Conservation (phyloP, 1,284 basidiomycete species). For the Puccinia horiana region DNA sequence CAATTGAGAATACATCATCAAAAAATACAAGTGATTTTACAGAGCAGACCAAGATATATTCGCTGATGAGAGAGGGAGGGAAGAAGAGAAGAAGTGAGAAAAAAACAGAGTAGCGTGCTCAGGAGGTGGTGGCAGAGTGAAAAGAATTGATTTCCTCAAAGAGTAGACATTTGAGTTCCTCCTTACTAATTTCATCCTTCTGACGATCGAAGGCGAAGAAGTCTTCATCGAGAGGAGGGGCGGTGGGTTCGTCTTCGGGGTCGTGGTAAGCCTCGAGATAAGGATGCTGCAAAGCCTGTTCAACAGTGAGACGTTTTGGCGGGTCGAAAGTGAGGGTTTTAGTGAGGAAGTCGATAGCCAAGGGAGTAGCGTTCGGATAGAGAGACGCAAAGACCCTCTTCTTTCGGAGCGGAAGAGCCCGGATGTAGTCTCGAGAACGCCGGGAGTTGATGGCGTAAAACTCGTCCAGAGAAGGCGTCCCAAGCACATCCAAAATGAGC, state of each 20-base stretch:
- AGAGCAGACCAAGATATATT: neutral
- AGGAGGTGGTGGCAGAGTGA: neutral
- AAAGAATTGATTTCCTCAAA: slow-evolving; percentile 43
- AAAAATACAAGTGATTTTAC: too few species aligned
- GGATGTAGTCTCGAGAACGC: slow-evolving; percentile 83
- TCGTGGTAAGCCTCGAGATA: slow-evolving; percentile 81
- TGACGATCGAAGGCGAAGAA: slow-evolving; percentile 95
- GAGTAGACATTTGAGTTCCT: slow-evolving; percentile 66
- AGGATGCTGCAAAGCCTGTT: slow-evolving; percentile 85
- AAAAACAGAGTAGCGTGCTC: neutral
- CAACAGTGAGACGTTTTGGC: slow-evolving; percentile 86
- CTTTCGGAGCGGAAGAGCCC: slow-evolving; percentile 74
- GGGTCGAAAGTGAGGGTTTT: slow-evolving; percentile 75
- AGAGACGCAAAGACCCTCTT: slow-evolving; percentile 74
- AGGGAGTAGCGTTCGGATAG: slow-evolving; percentile 81
- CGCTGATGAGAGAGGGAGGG: too few species aligned
- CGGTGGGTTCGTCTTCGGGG: slow-evolving; percentile 69
- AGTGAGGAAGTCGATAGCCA: slow-evolving; percentile 87
- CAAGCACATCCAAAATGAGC: slow-evolving; percentile 84
- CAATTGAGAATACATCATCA: neutral
- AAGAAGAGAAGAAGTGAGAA: neutral
- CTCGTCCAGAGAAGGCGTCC: slow-evolving; percentile 85
- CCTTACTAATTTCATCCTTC: slow-evolving; percentile 88
- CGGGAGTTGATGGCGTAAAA: slow-evolving; percentile 85
- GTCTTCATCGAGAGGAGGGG: slow-evolving; percentile 80